Conservation (phyloP, 352 stramenopile species). For the Peronospora belbahrii region DNA sequence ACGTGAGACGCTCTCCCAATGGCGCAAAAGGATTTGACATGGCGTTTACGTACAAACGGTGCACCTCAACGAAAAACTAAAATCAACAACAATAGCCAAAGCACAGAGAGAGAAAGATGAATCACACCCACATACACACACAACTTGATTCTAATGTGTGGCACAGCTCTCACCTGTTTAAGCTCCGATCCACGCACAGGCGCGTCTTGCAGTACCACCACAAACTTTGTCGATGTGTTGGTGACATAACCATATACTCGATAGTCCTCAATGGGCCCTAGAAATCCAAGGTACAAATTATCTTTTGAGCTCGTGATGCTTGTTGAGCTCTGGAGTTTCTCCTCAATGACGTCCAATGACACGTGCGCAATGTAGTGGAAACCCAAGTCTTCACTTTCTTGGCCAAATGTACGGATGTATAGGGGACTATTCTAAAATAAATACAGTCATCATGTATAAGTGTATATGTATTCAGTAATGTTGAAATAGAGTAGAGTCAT, state of each 20-base stretch:
- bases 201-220: constrained; percentile 67
- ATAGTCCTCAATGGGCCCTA: constrained; percentile 82
- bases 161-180: constrained; percentile 38
- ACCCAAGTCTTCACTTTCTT: constrained; percentile 70
- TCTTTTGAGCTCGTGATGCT: constrained; percentile 51
- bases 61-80: constrained; percentile 76
- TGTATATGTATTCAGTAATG: not conserved
- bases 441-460: no score
- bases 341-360: constrained; percentile 78
- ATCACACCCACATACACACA: no score
- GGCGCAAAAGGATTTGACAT: constrained; percentile 82
- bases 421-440: constrained; percentile 80
- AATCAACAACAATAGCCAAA: not conserved
- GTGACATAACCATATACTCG: constrained; percentile 82
- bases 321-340: constrained; percentile 54
- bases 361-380: constrained; percentile 86
- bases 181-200: constrained; percentile 75
- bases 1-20: constrained; percentile 75
- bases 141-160: not conserved
- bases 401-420: constrained; percentile 76
- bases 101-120: no score
- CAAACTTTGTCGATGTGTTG: constrained; percentile 81
- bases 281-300: constrained; percentile 83
- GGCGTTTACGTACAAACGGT: constrained; percentile 84
- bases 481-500: not conserved